Evolutionary conservation across 2,329 filamentous ascomycete species (phyloP), one percentile per base, ranked within the genome.

Genomic region (Cordyceps farinosa): DNA sequence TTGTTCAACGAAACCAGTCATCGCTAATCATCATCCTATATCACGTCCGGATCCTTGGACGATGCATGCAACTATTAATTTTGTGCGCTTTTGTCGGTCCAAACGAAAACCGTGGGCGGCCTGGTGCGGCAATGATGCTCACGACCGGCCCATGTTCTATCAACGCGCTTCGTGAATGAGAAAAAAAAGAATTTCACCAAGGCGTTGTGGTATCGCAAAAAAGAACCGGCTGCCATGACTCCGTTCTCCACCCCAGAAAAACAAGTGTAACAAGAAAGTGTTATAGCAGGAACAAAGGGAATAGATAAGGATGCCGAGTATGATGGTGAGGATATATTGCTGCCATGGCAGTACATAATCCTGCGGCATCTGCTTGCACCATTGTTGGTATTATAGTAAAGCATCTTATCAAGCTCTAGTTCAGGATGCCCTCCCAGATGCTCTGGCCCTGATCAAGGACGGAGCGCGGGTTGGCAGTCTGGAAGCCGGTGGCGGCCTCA

Each of bases 351-450:
- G 63, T 56, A 53, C 61, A 45, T 61, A 67, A 27, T 22, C 8
- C 30, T 62, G 17, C 44, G 58, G 52, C 42, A 61, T 48, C 15
- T 61, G 59, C 62, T 52, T 63, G 44, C 48, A 38, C 27, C 40
- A 44, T 59, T 55, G 51, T 8, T 27, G 63, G 65, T 65, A 50
- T 62, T n/a, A 55, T 11, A 50, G 38, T 44, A 38, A 36, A 29
- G 30, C 34, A 44, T 48, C 45, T 62, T 57, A 57, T 54, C 56
- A 27, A 54, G 11, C 9, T 63, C 75, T 77, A 85, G 71, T 83
- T 82, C 67, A 89, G 76, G 66, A 90, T 85, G 62, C 82, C 84
- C 64, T 84, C 79, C 87, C 87, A 90, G 85, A 89, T 88, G 59
- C 87, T 86, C 45, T 84, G 83, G 42, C 87, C 86, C 42, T 84